A percentile compares a stretch with the other conserved stretches of the same genome.
These are phyloP conservation scores for Trypanosomatidae sp. DNA, from an alignment of 208 protist genomes.

Conservation along the genomic window DNA sequence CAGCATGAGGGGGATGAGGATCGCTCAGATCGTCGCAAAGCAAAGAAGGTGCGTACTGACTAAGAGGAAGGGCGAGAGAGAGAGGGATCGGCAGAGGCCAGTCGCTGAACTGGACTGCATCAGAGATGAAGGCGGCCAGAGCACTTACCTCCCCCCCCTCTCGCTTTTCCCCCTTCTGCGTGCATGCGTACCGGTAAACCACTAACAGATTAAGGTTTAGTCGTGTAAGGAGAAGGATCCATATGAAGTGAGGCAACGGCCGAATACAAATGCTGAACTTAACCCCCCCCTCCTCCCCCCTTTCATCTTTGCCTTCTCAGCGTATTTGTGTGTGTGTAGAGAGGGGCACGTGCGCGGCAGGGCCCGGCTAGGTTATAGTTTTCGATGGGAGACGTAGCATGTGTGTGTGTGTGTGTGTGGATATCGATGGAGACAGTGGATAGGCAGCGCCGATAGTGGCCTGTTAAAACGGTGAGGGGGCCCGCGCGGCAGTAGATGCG, in stretches of 20 bases:
- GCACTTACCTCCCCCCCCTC: neutral
- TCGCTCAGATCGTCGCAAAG: conserved; percentile 33
- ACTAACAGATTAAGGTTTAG: neutral
- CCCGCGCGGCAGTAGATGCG: neutral
- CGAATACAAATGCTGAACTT: neutral
- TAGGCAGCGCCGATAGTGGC: neutral
- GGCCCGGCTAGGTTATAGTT: neutral
- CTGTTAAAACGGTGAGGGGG: neutral
- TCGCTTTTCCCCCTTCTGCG: no score
- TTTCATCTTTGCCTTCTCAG: no score
- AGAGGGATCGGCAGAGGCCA: neutral
- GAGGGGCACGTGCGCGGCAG: neutral
- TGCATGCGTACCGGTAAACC: neutral
- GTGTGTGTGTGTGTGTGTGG: neutral
- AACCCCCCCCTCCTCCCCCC: neutral
- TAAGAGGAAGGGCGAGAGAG: conserved; percentile 21
- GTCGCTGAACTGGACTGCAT: neutral
- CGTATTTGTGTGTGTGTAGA: neutral
- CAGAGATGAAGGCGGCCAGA: neutral
- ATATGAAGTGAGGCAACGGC: neutral
- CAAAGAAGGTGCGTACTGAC: conserved; percentile 64
- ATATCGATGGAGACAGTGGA: neutral
- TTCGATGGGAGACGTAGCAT: neutral
- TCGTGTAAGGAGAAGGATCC: neutral
- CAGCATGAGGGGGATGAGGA: conserved; percentile 36